Evolutionary conservation across 495 filamentous ascomycete genomes (phyloP).

Genomic region (Talaromyces nanjingensis): DNA sequence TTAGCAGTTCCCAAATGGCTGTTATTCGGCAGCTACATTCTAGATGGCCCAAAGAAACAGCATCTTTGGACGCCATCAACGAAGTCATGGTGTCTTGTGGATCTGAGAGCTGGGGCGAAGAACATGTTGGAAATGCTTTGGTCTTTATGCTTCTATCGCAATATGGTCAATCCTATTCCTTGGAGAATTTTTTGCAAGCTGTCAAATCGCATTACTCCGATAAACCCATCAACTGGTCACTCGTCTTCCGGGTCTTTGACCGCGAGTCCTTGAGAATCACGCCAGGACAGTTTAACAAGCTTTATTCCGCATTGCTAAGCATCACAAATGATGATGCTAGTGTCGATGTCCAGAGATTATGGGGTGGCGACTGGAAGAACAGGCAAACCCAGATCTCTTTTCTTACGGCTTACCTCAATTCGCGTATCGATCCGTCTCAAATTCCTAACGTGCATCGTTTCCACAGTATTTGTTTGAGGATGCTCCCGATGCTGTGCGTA

Average conservation of each 20-base stretch:
- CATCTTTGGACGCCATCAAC: constrained; percentile 44
- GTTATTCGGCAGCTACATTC: constrained; percentile 74
- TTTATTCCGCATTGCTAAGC: constrained; percentile 70
- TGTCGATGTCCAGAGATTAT: constrained; percentile 75
- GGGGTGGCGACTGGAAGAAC: constrained; percentile 86
- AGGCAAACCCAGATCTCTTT: constrained; percentile 85
- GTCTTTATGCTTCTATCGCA: constrained; percentile 74
- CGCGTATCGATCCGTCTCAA: constrained; percentile 71
- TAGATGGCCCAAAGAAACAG: constrained; percentile 57
- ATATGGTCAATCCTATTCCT: constrained; percentile 58
- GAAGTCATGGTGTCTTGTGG: constrained; percentile 61
- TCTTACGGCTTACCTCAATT: constrained; percentile 69
- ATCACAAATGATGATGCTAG: constrained; percentile 54
- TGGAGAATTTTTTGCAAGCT: constrained; percentile 64
- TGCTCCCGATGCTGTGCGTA: constrained; percentile 60
- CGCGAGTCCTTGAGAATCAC: constrained; percentile 68
- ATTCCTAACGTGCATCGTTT: constrained; percentile 75
- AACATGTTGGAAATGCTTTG: constrained; percentile 73
- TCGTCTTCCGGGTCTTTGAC: constrained; percentile 77
- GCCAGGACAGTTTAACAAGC: constrained; percentile 66
- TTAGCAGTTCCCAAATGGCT: constrained; percentile 56
- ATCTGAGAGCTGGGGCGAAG: constrained; percentile 65
- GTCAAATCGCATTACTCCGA: constrained; percentile 48
- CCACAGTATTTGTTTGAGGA: constrained; percentile 67
- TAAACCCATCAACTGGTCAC: constrained; percentile 68